phyloP scores from a whole-genome alignment of 129 eudicot genomes.

The Helianthus tuberosus region DNA sequence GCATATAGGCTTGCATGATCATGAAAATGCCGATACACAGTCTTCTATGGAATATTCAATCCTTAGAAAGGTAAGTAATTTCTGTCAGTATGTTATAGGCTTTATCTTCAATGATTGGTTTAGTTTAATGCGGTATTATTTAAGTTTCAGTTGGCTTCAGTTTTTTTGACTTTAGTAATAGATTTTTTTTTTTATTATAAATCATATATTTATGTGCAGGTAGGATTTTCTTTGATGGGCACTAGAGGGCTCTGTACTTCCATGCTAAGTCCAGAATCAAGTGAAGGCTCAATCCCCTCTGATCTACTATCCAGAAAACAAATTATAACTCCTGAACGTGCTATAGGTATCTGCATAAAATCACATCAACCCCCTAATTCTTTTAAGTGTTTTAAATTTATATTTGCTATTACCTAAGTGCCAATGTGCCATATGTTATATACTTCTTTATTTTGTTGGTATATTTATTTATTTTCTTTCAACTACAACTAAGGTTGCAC shows the following conservation, averaged over 20 bases:
- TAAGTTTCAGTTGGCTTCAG: slow-evolving; percentile 1
- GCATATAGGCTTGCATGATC: slow-evolving; percentile 27
- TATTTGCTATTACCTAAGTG: background rate
- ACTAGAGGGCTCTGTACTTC: slow-evolving; percentile 55
- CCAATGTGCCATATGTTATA: background rate
- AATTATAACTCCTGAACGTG: slow-evolving; percentile 52
- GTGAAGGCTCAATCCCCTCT: slow-evolving; percentile 66
- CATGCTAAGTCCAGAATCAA: slow-evolving; percentile 55
- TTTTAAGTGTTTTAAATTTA: background rate
- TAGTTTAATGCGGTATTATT: background rate
- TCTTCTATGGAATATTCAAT: slow-evolving; percentile 20
- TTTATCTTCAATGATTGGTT: background rate
- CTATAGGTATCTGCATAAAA: slow-evolving; percentile 51
- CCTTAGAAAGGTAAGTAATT: slow-evolving; percentile 24
- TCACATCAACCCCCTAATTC: slow-evolving; percentile 1
- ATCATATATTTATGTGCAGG: slow-evolving; percentile 33
- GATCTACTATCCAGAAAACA: slow-evolving; percentile 55
- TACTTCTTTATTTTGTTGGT: background rate
- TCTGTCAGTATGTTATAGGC: background rate
- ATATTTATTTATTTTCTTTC: background rate
- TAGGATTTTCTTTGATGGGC: slow-evolving; percentile 34
- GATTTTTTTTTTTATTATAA: background rate
- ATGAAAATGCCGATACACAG: slow-evolving; percentile 17
- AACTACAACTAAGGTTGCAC: background rate
- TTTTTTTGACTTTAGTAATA: background rate